Conservation (phyloP, 305 asterid genomes). For the Lippia alba region DNA sequence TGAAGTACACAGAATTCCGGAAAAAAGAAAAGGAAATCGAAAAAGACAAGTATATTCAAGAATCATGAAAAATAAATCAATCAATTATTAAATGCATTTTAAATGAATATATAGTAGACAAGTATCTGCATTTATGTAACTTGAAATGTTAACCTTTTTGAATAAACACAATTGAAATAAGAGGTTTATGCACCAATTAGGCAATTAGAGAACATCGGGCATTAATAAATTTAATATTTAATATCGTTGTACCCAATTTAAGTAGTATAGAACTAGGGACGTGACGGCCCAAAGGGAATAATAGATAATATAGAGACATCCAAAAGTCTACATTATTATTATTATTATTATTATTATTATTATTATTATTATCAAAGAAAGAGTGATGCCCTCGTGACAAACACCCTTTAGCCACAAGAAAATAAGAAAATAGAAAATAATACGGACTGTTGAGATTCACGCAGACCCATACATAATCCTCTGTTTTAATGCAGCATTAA, state of each 20-base stretch:
- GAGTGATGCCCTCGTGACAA: not conserved
- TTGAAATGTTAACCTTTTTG: too few relatives aligned
- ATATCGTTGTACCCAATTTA: not conserved
- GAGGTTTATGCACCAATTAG: too few relatives aligned
- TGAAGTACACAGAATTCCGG: too few relatives aligned
- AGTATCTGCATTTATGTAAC: too few relatives aligned
- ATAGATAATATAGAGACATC: not conserved
- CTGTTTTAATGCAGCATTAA: slow-evolving; percentile 1
- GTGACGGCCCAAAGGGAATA: not conserved
- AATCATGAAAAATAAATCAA: too few relatives aligned
- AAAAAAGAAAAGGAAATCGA: too few relatives aligned
- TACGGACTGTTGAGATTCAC: not conserved
- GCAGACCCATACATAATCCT: not conserved
- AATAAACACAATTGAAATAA: too few relatives aligned
- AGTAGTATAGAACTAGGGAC: not conserved
- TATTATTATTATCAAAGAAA: not conserved
- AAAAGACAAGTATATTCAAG: too few relatives aligned
- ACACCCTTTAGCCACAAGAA: slow-evolving; percentile 2
- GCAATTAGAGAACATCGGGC: too few relatives aligned
- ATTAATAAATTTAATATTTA: too few relatives aligned
- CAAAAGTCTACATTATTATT: not conserved
- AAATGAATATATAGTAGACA: too few relatives aligned
- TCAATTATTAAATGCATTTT: too few relatives aligned
- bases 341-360: not conserved
- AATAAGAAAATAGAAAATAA: not conserved